Evolutionary conservation across 192 early-diverging fungal species (phyloP).

Genomic region (Coemansia sp.): DNA sequence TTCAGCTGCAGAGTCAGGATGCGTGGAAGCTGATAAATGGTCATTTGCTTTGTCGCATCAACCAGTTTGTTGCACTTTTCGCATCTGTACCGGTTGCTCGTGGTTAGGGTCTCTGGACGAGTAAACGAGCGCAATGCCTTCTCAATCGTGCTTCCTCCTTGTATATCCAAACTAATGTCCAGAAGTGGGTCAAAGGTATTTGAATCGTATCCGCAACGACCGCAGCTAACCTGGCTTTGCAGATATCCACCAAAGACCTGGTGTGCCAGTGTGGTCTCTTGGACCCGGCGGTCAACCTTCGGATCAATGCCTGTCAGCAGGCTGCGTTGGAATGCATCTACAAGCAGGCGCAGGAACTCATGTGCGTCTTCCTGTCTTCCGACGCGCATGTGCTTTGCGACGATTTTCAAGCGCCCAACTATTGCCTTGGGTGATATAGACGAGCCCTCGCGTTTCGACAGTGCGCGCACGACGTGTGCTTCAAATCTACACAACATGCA

Average conservation of each 20-base stretch:
- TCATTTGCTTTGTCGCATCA: conserved; percentile 78
- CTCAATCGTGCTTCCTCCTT: conserved; percentile 60
- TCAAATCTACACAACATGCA: conserved; percentile 78
- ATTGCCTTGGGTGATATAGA: conserved; percentile 65
- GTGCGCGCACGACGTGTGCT: conserved; percentile 60
- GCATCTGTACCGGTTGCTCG: conserved; percentile 77
- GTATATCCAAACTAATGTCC: conserved; percentile 78
- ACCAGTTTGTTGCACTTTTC: conserved; percentile 75
- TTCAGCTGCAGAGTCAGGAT: conserved; percentile 81
- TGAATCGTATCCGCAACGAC: conserved; percentile 68
- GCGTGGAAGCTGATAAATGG: conserved; percentile 68
- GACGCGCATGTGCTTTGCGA: conserved; percentile 73
- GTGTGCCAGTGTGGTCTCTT: conserved; percentile 73
- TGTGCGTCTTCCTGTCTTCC: conserved; percentile 90
- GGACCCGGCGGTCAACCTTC: conserved; percentile 66
- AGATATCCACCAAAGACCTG: conserved; percentile 83
- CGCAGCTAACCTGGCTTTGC: conserved; percentile 75
- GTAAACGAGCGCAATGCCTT: conserved; percentile 71
- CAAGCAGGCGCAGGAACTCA: conserved; percentile 73
- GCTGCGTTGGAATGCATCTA: conserved; percentile 70
- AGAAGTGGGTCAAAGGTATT: conserved; percentile 75
- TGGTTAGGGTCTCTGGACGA: conserved; percentile 64
- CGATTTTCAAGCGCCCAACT: conserved; percentile 63
- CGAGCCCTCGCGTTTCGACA: conserved; percentile 51
- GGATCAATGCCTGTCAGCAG: conserved; percentile 59